Evolutionary conservation across 2,329 filamentous ascomycete species (phyloP).

Genomic region (Aspergillus tamarii): DNA sequence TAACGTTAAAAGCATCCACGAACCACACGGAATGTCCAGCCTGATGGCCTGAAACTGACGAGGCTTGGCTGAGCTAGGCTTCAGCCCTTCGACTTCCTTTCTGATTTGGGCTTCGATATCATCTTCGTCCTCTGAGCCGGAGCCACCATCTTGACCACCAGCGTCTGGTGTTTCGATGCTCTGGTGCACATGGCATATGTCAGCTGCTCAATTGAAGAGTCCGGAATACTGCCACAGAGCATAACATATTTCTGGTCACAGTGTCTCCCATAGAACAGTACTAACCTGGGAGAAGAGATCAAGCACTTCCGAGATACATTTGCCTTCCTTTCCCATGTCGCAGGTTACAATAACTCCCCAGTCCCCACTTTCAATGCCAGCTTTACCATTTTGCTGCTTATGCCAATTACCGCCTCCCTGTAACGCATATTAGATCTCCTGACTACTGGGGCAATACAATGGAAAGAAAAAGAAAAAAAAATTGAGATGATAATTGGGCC

Average conservation of each 20-base stretch:
- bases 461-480: not conserved
- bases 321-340: slow-evolving; percentile 63
- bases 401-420: slow-evolving; percentile 36
- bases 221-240: not conserved
- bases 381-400: slow-evolving; percentile 29
- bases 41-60: slow-evolving; percentile 57
- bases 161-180: slow-evolving; percentile 21
- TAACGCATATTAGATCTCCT: slow-evolving; percentile 12
- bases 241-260: not conserved
- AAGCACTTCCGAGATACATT: slow-evolving; percentile 60
- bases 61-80: slow-evolving; percentile 49
- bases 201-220: slow-evolving; percentile 4
- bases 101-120: slow-evolving; percentile 65
- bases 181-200: slow-evolving; percentile 16
- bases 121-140: slow-evolving; percentile 41
- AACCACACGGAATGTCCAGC: slow-evolving; percentile 55
- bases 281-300: slow-evolving; percentile 61
- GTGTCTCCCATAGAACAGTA: slow-evolving; percentile 7
- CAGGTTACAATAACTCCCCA: slow-evolving; percentile 67
- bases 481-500: not conserved
- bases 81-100: slow-evolving; percentile 60
- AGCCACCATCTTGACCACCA: slow-evolving; percentile 31
- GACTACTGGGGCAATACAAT: not conserved
- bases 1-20: slow-evolving; percentile 23
- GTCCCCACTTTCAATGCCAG: slow-evolving; percentile 53